Conservation (phyloP, 257 asterid species). For the Schizonepeta tenuifolia region DNA sequence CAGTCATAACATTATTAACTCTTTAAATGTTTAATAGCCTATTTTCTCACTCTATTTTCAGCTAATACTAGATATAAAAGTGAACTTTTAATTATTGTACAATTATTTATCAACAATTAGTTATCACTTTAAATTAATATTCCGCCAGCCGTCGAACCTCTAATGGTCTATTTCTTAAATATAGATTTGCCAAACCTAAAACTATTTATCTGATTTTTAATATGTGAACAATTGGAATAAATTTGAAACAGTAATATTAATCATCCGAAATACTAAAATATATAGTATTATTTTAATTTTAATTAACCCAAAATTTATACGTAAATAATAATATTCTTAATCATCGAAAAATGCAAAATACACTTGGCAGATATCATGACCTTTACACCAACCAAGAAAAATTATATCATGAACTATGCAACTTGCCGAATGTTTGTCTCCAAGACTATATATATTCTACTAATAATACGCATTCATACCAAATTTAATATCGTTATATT, state of each 20-base stretch:
- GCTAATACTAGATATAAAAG: slow-evolving; percentile 20
- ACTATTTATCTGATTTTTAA: neutral
- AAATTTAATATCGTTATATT: neutral
- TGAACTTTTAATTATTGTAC: slow-evolving; percentile 36
- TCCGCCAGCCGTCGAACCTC: slow-evolving; percentile 20
- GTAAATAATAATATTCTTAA: neutral
- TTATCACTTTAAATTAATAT: slow-evolving; percentile 18
- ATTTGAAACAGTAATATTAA: neutral
- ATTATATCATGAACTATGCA: slow-evolving; percentile 18
- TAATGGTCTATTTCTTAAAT: neutral
- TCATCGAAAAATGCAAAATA: neutral
- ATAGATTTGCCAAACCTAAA: slow-evolving; percentile 42
- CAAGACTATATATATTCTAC: neutral
- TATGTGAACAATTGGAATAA: neutral
- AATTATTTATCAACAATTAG: slow-evolving; percentile 28
- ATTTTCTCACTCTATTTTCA: slow-evolving; percentile 19
- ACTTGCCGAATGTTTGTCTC: slow-evolving; percentile 44
- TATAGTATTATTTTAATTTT: too few species aligned
- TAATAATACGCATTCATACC: slow-evolving; percentile 15
- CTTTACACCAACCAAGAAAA: slow-evolving; percentile 30
- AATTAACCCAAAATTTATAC: neutral
- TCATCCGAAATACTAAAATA: neutral
- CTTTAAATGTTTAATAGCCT: slow-evolving; percentile 21
- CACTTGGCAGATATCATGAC: neutral
- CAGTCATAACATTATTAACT: slow-evolving; percentile 24